Percentiles rank a stretch among this genome's conserved stretches.
These are phyloP conservation scores for Pseudevernia furfuracea DNA, from an alignment of 495 filamentous ascomycete species.

Conservation along the genomic window DNA sequence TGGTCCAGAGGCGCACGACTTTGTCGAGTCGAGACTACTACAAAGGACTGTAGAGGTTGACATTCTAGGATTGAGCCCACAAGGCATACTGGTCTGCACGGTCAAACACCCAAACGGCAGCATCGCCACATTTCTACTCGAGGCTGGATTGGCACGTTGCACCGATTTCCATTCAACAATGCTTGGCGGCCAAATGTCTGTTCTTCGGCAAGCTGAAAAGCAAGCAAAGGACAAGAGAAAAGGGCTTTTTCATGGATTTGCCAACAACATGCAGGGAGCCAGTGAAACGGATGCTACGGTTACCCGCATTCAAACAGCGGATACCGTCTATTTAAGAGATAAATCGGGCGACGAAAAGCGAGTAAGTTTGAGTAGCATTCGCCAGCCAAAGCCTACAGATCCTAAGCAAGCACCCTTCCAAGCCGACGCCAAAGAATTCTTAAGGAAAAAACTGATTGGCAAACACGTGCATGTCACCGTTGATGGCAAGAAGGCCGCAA, in stretches of 20 bases:
- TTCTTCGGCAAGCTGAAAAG: conserved; percentile 80
- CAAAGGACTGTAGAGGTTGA: conserved; percentile 78
- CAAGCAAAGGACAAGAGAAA: conserved; percentile 64
- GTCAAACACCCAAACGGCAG: conserved; percentile 84
- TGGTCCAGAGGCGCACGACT: conserved; percentile 76
- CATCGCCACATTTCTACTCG: conserved; percentile 80
- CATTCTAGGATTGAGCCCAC: conserved; percentile 77
- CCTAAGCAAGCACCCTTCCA: conserved; percentile 77
- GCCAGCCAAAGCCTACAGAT: conserved; percentile 79
- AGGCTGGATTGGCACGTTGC: conserved; percentile 83
- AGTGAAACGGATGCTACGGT: conserved; percentile 70
- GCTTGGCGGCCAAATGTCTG: conserved; percentile 77
- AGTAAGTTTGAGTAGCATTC: conserved; percentile 83
- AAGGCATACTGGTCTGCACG: conserved; percentile 71
- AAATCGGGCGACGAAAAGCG: conserved; percentile 80
- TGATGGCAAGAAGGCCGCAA: conserved; percentile 85
- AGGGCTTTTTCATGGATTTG: conserved; percentile 71
- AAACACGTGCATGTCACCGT: conserved; percentile 84
- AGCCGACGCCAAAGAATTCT: conserved; percentile 90
- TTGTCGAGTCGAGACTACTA: conserved; percentile 73
- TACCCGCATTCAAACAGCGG: conserved; percentile 75
- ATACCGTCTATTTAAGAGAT: conserved; percentile 77
- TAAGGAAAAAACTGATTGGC: conserved; percentile 88
- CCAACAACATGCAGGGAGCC: conserved; percentile 50
- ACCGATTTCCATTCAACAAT: conserved; percentile 88